Evolutionary conservation across 2,329 filamentous ascomycete species (phyloP).

Genomic region (Trematosphaeria pertusa): DNA sequence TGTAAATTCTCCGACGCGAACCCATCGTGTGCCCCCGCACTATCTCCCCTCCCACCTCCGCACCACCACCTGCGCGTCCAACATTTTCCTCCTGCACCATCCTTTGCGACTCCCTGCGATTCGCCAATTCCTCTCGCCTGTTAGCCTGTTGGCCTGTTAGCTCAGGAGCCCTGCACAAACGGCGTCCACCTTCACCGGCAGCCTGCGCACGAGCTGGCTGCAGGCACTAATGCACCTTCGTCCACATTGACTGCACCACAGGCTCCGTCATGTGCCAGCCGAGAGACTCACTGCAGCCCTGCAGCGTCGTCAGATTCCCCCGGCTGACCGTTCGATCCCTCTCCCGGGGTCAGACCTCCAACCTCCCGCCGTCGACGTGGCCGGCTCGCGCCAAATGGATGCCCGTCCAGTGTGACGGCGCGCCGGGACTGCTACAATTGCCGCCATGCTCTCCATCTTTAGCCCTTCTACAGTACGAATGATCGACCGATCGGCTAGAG

Average conservation of each 20-base stretch:
- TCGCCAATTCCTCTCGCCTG: conserved; percentile 6
- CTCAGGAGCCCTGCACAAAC: conserved; percentile 15
- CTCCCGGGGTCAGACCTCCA: conserved; percentile 16
- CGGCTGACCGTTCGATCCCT: conserved; percentile 24
- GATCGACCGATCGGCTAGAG: background rate
- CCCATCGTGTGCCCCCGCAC: background rate
- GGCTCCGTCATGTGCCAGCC: conserved; percentile 22
- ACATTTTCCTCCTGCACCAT: conserved; percentile 3
- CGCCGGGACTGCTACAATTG: conserved; percentile 17
- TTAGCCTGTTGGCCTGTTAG: conserved; percentile 5
- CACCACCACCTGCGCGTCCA: background rate
- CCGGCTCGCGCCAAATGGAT: conserved; percentile 31
- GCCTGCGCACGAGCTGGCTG: conserved; percentile 19
- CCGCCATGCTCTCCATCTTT: conserved; percentile 7
- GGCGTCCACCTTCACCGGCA: conserved; percentile 17
- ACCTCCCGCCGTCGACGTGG: conserved; percentile 31
- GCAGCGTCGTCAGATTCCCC: conserved; percentile 23
- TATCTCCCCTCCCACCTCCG: background rate
- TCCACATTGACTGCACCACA: conserved; percentile 15
- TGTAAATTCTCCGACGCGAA: background rate
- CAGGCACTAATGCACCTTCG: conserved; percentile 29
- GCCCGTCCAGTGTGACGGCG: conserved; percentile 12
- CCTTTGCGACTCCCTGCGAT: background rate
- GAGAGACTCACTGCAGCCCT: conserved; percentile 19
- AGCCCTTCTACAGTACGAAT: background rate